Conservation (phyloP, 2,329 filamentous ascomycete genomes). For the Neurospora sp. region DNA sequence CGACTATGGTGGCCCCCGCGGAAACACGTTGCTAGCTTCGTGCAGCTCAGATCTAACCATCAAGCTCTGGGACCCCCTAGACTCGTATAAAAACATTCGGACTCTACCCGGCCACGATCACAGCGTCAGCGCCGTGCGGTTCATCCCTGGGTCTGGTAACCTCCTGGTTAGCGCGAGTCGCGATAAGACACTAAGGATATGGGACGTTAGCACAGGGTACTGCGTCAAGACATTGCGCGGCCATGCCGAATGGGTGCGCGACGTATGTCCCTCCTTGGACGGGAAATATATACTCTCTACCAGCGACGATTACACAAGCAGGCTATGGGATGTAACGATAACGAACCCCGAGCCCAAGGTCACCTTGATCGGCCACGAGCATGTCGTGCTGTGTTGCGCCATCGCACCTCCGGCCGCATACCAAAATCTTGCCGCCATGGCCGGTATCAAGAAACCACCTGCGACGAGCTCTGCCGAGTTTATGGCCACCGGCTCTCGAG, state of each 20-base stretch:
- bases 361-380: constrained; percentile 77
- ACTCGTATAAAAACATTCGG: constrained; percentile 92
- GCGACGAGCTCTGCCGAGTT: constrained; percentile 72
- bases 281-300: constrained; percentile 76
- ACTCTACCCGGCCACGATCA: constrained; percentile 89
- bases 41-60: constrained; percentile 88
- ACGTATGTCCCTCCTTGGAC: constrained; percentile 73
- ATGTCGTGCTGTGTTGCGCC: constrained; percentile 76
- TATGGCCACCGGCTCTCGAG: constrained; percentile 78
- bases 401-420: constrained; percentile 77
- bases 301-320: constrained; percentile 71
- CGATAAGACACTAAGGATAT: constrained; percentile 77
- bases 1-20: constrained; percentile 79
- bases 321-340: constrained; percentile 75
- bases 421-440: constrained; percentile 63
- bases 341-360: constrained; percentile 62
- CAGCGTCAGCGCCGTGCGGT: constrained; percentile 79
- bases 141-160: constrained; percentile 78
- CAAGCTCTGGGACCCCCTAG: constrained; percentile 86
- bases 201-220: constrained; percentile 89
- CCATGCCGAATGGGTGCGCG: constrained; percentile 85
- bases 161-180: constrained; percentile 77
- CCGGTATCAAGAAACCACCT: constrained; percentile 76
- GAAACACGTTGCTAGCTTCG: constrained; percentile 66
- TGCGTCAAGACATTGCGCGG: constrained; percentile 84